These are phyloP conservation scores for Podila clonocystis DNA, from an alignment of 192 early-diverging fungal genomes.

Conservation along the genomic window DNA sequence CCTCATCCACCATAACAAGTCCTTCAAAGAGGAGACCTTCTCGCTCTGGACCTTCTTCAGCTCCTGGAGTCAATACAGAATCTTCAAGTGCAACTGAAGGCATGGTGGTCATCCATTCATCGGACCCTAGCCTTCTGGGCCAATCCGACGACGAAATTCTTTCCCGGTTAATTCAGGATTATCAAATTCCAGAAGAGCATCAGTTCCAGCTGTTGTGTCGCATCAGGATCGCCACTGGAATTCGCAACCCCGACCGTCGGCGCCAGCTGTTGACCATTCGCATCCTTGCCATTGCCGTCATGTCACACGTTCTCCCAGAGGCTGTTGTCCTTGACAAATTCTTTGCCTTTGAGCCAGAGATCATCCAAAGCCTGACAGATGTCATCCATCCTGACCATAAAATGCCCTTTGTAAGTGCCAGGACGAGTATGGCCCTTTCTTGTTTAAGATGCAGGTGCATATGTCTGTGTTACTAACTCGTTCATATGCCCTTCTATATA, in stretches of 20 bases:
- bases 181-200: constrained; percentile 77
- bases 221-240: constrained; percentile 77
- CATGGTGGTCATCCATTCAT: constrained; percentile 65
- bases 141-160: constrained; percentile 66
- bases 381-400: constrained; percentile 73
- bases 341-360: constrained; percentile 90
- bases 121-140: constrained; percentile 44
- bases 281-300: constrained; percentile 80
- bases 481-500: background rate
- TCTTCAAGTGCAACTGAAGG: constrained; percentile 53
- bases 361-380: constrained; percentile 82
- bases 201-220: constrained; percentile 84
- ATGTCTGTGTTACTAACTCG: background rate
- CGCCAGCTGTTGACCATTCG: constrained; percentile 74
- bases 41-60: constrained; percentile 11
- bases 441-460: background rate
- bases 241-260: constrained; percentile 59
- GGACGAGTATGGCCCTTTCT: background rate
- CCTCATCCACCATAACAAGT: background rate
- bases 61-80: constrained; percentile 1
- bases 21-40: constrained; percentile 28
- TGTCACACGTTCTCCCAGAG: constrained; percentile 73
- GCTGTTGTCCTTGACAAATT: constrained; percentile 72
- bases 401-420: constrained; percentile 65
- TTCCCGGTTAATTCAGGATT: constrained; percentile 66